Conservation (phyloP, 2,329 filamentous ascomycete species). For the Colletotrichum neosansevieriae region DNA sequence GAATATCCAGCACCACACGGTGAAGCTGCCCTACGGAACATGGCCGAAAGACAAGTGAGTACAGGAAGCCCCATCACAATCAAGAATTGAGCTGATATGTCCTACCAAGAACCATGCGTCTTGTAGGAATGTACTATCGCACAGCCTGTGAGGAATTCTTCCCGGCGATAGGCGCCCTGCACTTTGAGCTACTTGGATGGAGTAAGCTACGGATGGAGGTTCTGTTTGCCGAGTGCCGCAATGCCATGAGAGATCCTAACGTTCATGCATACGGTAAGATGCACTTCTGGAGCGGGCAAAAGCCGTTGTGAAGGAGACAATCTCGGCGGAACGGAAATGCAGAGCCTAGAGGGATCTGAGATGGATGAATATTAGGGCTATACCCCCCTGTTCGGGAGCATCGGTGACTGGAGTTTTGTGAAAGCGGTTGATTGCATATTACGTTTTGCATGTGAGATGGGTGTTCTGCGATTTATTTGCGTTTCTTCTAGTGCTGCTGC, state of each 20-base stretch:
- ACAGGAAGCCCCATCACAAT: too few relatives aligned
- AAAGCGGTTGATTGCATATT: neutral
- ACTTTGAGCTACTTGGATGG: constrained; percentile 55
- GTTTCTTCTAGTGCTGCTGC: neutral
- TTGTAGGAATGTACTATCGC: constrained; percentile 57
- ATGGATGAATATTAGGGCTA: neutral
- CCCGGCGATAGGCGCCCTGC: constrained; percentile 54
- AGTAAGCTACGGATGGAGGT: constrained; percentile 45
- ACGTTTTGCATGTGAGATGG: neutral
- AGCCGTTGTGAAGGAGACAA: constrained; percentile 44
- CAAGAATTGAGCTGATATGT: neutral
- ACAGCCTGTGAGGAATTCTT: constrained; percentile 57
- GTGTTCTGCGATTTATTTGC: neutral
- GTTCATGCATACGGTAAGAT: constrained; percentile 53
- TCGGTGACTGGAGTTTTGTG: neutral
- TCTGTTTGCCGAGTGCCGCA: constrained; percentile 45
- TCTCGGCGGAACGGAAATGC: too few relatives aligned
- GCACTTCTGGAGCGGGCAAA: constrained; percentile 59
- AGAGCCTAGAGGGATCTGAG: too few relatives aligned
- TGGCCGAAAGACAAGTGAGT: constrained; percentile 59
- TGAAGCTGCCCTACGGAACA: constrained; percentile 60
- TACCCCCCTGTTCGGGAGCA: constrained; percentile 9
- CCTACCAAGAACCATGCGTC: constrained; percentile 48
- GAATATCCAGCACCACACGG: constrained; percentile 52
- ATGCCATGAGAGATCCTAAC: constrained; percentile 45